Conservation (phyloP, 768 basidiomycete genomes). For the Kwoniella mangroviensis region DNA sequence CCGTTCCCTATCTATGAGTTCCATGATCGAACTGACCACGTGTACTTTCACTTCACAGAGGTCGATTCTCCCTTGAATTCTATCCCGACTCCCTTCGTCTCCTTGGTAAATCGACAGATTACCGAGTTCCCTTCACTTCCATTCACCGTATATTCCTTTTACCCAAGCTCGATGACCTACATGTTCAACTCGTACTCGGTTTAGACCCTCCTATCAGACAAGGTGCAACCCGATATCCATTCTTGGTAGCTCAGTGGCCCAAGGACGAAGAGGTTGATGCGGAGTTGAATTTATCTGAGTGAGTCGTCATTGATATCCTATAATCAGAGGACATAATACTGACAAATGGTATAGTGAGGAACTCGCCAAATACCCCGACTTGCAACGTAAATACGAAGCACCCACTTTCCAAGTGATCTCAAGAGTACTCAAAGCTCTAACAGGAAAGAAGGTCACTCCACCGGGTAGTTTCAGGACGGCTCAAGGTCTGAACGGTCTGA, state of each 20-base stretch:
- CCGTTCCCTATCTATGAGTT: not conserved
- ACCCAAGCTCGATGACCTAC: constrained; percentile 89
- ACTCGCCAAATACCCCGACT: constrained; percentile 66
- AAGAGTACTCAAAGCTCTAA: constrained; percentile 85
- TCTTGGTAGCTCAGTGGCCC: constrained; percentile 97
- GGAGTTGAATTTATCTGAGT: constrained; percentile 91
- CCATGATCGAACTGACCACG: not conserved
- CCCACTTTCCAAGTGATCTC: constrained; percentile 96
- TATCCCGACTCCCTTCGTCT: constrained; percentile 90
- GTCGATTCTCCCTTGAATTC: constrained; percentile 97
- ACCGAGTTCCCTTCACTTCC: constrained; percentile 89
- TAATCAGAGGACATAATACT: not conserved
- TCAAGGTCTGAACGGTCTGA: constrained; percentile 90
- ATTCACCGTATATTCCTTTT: constrained; percentile 88
- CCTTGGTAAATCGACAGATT: constrained; percentile 98
- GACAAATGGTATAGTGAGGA: constrained; percentile 52
- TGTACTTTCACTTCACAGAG: constrained; percentile 62
- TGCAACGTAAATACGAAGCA: constrained; percentile 92
- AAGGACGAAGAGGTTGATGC: constrained; percentile 96
- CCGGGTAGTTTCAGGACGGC: constrained; percentile 84
- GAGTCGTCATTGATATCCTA: constrained; percentile 50
- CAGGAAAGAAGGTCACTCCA: constrained; percentile 88
- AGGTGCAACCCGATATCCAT: constrained; percentile 97
- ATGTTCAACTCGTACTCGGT: constrained; percentile 93
- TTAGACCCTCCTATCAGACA: constrained; percentile 92